Evolutionary conservation across 75 land plant species (phyloP).

Genomic region (Larix kaempferi): DNA sequence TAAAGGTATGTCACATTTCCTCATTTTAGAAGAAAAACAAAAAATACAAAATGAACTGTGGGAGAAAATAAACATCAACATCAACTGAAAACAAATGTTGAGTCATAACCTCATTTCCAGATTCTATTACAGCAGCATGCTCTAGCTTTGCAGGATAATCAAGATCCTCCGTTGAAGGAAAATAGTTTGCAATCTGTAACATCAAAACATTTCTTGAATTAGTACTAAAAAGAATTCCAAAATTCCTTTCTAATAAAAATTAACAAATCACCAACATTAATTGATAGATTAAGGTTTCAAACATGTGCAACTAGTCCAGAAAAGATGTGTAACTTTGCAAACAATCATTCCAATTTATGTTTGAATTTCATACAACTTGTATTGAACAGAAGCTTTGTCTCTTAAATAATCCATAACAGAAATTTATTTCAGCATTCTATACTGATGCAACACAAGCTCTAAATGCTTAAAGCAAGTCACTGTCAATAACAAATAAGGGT

Average conservation of each 20-base stretch:
- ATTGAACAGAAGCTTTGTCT: neutral
- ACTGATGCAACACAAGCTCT: neutral
- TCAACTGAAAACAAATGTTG: neutral
- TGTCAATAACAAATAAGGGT: neutral
- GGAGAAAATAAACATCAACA: neutral
- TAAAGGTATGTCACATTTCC: neutral
- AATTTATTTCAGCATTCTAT: neutral
- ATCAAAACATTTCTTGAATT: neutral
- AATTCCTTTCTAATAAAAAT: too few species aligned
- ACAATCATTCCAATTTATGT: neutral
- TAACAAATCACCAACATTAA: too few species aligned
- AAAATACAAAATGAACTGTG: neutral
- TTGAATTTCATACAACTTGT: neutral
- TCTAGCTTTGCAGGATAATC: slow-evolving; percentile 95
- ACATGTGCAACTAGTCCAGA: neutral
- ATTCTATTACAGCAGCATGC: slow-evolving; percentile 29
- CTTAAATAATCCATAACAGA: neutral
- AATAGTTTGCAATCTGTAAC: slow-evolving; percentile 80
- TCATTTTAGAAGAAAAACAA: neutral
- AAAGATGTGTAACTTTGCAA: neutral
- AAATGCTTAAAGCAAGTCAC: neutral
- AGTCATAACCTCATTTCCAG: slow-evolving; percentile 24
- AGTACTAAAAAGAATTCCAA: neutral
- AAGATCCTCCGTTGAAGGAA: slow-evolving; percentile 82
- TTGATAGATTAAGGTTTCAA: neutral